These are phyloP conservation scores for Rhododendron williamsianum DNA, from an alignment of 148 eudicot species.

Conservation along the genomic window DNA sequence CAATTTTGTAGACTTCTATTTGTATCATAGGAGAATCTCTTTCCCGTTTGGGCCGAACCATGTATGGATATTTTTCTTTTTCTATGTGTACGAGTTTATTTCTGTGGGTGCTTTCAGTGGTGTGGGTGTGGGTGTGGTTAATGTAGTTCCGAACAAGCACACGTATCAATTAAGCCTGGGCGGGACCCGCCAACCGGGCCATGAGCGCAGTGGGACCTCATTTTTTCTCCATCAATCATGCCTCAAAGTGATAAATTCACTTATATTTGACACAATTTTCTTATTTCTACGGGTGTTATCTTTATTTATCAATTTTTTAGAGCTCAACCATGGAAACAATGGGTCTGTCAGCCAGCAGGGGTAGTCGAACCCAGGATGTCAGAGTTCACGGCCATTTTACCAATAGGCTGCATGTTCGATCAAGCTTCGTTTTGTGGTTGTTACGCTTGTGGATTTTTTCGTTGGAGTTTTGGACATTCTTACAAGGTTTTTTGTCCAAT, in stretches of 20 bases:
- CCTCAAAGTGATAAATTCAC: neutral
- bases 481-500: neutral
- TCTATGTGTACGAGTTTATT: neutral
- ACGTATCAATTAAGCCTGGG: neutral
- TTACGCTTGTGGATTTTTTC: neutral
- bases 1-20: neutral
- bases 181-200: neutral
- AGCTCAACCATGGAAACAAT: neutral
- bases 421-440: neutral
- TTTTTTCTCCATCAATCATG: neutral
- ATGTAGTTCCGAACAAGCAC: neutral
- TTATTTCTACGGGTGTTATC: neutral
- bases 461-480: neutral
- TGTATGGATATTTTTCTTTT: neutral
- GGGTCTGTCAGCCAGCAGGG: neutral
- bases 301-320: neutral
- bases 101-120: neutral
- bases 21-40: neutral
- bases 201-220: neutral
- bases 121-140: neutral
- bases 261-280: neutral
- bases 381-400: neutral
- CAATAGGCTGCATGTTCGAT: neutral
- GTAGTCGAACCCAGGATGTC: neutral
- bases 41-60: neutral